Percentiles rank a stretch among this genome's conserved stretches.
These are phyloP conservation scores for Rhizoclosmatium sp. DNA, from an alignment of 192 early-diverging fungal genomes.

Conservation along the genomic window DNA sequence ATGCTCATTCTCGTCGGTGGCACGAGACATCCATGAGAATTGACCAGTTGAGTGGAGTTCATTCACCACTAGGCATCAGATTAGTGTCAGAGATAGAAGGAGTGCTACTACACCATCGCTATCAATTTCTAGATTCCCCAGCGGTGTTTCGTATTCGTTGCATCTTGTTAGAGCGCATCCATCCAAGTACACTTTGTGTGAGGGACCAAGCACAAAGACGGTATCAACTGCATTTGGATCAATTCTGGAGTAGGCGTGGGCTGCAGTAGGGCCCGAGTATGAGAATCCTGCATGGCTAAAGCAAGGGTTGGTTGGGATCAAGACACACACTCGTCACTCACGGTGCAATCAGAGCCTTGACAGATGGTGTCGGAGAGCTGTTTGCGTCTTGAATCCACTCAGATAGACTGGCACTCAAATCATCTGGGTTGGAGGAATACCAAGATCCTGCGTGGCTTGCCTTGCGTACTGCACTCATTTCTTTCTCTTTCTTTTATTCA, in stretches of 20 bases:
- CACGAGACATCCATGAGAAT: conserved; percentile 72
- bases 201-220: conserved; percentile 93
- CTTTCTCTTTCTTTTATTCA: background rate
- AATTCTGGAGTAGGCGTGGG: conserved; percentile 84
- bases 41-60: conserved; percentile 70
- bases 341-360: conserved; percentile 80
- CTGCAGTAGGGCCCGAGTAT: conserved; percentile 90
- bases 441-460: conserved; percentile 61
- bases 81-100: too few relatives aligned
- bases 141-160: conserved; percentile 80
- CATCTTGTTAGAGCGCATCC: conserved; percentile 82
- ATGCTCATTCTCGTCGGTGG: conserved; percentile 91
- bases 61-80: conserved; percentile 55
- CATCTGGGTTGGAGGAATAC: conserved; percentile 42
- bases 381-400: conserved; percentile 61
- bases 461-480: conserved; percentile 5
- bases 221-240: conserved; percentile 61
- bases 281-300: conserved; percentile 89
- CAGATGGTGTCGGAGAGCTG: conserved; percentile 37
- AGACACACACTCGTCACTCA: conserved; percentile 47
- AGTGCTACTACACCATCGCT: too few relatives aligned
- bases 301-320: background rate
- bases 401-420: conserved; percentile 60
- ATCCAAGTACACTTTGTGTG: conserved; percentile 85
- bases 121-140: conserved; percentile 84